A percentile compares a stretch with the other conserved stretches of the same genome.
These are phyloP conservation scores for Botrytis sinoallii DNA, from an alignment of 2,329 filamentous ascomycete genomes.

Conservation along the genomic window DNA sequence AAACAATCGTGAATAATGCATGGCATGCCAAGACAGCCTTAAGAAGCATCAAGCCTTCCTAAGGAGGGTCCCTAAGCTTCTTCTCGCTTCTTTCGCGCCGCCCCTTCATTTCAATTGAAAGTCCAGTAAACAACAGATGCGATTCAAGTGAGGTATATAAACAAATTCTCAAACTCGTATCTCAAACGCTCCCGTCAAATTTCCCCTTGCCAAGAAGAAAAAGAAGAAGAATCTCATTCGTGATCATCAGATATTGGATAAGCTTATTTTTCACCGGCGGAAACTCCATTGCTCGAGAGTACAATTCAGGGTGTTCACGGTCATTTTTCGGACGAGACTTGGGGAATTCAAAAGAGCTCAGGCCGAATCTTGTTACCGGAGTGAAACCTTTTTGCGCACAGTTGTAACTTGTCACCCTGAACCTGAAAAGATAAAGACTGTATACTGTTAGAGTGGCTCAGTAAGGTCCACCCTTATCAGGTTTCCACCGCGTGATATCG, in stretches of 20 bases:
- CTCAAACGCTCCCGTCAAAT: not conserved
- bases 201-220: not conserved
- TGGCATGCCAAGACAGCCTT: not conserved
- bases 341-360: not conserved
- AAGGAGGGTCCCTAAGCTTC: not conserved
- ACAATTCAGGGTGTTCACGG: not conserved
- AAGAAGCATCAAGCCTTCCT: not conserved
- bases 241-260: not conserved
- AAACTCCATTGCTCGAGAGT: not conserved
- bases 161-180: not conserved
- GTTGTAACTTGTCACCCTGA: not conserved
- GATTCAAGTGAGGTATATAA: not conserved
- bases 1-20: not conserved
- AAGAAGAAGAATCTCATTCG: not conserved
- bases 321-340: not conserved
- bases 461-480: not conserved
- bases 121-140: not conserved
- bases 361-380: slow-evolving; percentile 3
- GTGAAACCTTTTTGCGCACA: not conserved
- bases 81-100: slow-evolving; percentile 5
- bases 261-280: slow-evolving; percentile 3
- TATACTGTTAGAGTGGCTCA: not conserved
- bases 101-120: not conserved
- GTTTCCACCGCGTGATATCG: not conserved
- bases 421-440: not conserved